Conservation (phyloP, 2,329 filamentous ascomycete genomes). For the Paraconiothyrium sp. region DNA sequence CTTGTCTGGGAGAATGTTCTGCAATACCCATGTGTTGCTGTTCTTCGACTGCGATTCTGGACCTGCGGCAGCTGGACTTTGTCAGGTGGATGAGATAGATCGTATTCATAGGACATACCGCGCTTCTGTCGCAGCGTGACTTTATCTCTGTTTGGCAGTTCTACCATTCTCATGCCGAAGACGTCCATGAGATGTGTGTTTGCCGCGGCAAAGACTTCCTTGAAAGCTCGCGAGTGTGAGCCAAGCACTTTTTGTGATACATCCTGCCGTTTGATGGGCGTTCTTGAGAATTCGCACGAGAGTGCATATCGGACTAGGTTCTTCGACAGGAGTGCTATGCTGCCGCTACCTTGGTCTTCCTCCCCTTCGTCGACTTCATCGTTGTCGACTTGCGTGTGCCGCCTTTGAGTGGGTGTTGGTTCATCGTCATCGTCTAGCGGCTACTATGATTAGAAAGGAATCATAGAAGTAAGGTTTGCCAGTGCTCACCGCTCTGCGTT, state of each 20-base stretch:
- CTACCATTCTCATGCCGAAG: constrained; percentile 93
- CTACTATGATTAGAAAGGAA: constrained; percentile 18
- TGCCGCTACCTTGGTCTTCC: constrained; percentile 37
- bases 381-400: constrained; percentile 28
- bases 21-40: constrained; percentile 80
- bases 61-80: constrained; percentile 60
- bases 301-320: constrained; percentile 70
- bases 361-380: constrained; percentile 29
- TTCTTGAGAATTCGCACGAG: constrained; percentile 67
- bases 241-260: constrained; percentile 75
- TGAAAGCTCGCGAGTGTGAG: constrained; percentile 74
- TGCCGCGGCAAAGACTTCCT: constrained; percentile 77
- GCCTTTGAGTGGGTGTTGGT: constrained; percentile 27
- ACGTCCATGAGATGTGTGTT: constrained; percentile 74
- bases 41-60: constrained; percentile 60
- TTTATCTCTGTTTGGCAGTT: constrained; percentile 83
- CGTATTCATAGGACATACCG: constrained; percentile 58
- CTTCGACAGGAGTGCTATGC: constrained; percentile 62
- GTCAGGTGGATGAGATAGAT: constrained; percentile 1
- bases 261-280: constrained; percentile 66
- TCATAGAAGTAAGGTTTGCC: background rate
- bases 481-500: constrained; percentile 23
- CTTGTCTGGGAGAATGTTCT: constrained; percentile 72
- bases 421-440: constrained; percentile 31
- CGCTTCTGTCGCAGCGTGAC: constrained; percentile 81